Percentiles rank a stretch among this genome's conserved stretches.
phyloP scores from a whole-genome alignment of 78 protist genomes.

The Cavenderia fasciculata region DNA sequence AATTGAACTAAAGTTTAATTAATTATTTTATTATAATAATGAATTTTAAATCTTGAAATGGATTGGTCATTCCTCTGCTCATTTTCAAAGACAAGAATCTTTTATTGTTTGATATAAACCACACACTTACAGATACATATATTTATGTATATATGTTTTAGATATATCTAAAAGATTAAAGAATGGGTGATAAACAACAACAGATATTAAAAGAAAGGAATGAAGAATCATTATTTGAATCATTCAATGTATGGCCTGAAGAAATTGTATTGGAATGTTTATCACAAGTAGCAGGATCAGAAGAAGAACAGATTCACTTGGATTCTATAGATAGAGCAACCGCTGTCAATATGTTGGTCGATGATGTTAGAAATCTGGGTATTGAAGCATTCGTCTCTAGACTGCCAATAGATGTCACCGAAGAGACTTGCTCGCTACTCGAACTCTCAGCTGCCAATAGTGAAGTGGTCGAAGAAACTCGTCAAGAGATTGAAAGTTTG shows the following conservation, averaged over 20 bases:
- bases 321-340: neutral
- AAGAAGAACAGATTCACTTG: neutral
- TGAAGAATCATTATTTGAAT: neutral
- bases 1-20: no score
- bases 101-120: no score
- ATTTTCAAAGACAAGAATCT: no score
- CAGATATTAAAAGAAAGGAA: no score
- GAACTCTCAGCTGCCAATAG: slow-evolving; percentile 26
- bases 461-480: neutral
- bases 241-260: neutral
- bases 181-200: no score
- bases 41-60: no score
- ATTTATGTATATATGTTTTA: no score
- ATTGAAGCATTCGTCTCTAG: slow-evolving; percentile 22
- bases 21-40: no score
- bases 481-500: slow-evolving; percentile 1
- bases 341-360: neutral
- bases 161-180: no score
- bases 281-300: neutral
- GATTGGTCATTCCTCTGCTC: no score
- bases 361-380: slow-evolving; percentile 32
- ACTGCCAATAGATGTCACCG: neutral
- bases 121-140: no score
- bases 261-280: neutral
- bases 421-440: slow-evolving; percentile 25